Percentiles rank a stretch among this genome's conserved stretches.
These are phyloP conservation scores for Rhynchosporium secalis DNA, from an alignment of 2,329 filamentous ascomycete species.

Conservation along the genomic window DNA sequence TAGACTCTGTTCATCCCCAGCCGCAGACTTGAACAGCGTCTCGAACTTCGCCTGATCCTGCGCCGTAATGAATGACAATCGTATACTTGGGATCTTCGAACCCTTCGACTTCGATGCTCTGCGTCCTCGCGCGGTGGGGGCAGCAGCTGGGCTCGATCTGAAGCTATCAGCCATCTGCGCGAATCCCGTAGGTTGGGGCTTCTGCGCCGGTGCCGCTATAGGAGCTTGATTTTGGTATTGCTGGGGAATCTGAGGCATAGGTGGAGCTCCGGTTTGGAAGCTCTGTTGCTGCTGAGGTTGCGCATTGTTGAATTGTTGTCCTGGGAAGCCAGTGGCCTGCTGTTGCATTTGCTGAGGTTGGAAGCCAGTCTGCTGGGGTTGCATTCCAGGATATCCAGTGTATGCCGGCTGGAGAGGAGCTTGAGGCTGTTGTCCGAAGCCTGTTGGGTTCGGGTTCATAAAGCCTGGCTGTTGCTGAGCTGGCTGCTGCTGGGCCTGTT, in stretches of 20 bases:
- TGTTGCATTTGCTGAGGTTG: constrained; percentile 48
- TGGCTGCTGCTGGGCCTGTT: constrained; percentile 38
- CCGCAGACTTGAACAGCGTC: constrained; percentile 93
- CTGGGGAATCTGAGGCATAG: constrained; percentile 40
- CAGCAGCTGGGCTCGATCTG: constrained; percentile 50
- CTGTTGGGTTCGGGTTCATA: constrained; percentile 37
- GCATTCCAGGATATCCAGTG: constrained; percentile 37
- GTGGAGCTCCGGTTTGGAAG: constrained; percentile 39
- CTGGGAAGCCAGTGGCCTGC: constrained; percentile 61
- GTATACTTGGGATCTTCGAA: constrained; percentile 87
- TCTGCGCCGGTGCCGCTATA: constrained; percentile 59
- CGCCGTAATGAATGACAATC: constrained; percentile 93
- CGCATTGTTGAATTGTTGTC: constrained; percentile 45
- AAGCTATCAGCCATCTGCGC: constrained; percentile 67
- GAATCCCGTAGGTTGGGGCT: constrained; percentile 67
- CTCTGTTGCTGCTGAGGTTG: constrained; percentile 49
- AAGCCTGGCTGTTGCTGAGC: constrained; percentile 45
- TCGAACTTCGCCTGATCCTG: constrained; percentile 96
- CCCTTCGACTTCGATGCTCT: constrained; percentile 52
- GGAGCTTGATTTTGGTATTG: constrained; percentile 41
- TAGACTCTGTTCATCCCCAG: constrained; percentile 80
- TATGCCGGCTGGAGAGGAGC: constrained; percentile 39
- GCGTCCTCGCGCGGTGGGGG: constrained; percentile 46
- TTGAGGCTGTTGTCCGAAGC: constrained; percentile 41
- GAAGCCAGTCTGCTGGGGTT: constrained; percentile 52